These are phyloP conservation scores for Syzygium aromaticum DNA, from an alignment of 345 rosid genomes.

Conservation along the genomic window DNA sequence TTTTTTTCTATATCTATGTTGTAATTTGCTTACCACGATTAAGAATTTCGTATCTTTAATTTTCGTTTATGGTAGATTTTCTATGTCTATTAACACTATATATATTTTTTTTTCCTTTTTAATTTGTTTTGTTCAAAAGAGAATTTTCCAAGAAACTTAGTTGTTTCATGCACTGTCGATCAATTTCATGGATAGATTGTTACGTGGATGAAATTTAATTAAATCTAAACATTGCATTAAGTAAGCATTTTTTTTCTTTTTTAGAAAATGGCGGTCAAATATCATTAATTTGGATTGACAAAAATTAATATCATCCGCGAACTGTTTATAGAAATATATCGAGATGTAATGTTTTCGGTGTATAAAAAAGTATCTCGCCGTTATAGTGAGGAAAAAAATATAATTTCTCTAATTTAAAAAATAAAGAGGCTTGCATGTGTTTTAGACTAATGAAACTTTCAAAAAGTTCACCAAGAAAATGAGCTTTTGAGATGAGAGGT, in stretches of 20 bases:
- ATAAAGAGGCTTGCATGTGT: not conserved
- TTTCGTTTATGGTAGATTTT: no score
- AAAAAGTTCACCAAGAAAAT: no score
- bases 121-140: no score
- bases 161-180: not conserved
- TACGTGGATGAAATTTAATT: no score
- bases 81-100: accelerated
- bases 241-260: not conserved
- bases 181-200: not conserved
- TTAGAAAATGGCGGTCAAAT: no score
- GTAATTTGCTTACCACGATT: accelerated
- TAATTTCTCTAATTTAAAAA: no score
- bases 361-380: not conserved
- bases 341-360: not conserved
- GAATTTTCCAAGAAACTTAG: no score
- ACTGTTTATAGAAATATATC: no score
- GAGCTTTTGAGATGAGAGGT: not conserved
- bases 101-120: no score
- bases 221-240: not conserved
- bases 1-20: no score
- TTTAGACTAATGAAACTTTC: not conserved
- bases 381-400: not conserved
- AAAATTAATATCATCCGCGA: not conserved
- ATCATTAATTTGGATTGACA: no score
- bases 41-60: accelerated